Conservation (phyloP, 139 green algal genomes). For the Zygnema cylindricum region DNA sequence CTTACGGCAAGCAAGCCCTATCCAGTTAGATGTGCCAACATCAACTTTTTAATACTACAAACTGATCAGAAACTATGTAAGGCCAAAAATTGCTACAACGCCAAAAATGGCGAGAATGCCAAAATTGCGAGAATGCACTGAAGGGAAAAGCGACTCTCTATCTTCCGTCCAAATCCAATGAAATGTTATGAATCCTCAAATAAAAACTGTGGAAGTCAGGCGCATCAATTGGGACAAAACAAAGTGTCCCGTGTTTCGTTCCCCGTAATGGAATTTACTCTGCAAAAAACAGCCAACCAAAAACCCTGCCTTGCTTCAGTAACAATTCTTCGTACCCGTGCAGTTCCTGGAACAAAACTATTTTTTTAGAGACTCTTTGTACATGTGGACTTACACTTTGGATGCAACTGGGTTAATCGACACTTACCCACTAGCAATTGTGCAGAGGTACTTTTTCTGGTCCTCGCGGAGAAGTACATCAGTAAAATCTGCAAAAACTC, state of each 20-base stretch:
- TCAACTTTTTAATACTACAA: too few relatives aligned
- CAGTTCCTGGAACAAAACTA: not conserved
- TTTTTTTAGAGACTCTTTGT: not conserved
- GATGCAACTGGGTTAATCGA: not conserved
- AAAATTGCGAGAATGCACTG: too few relatives aligned
- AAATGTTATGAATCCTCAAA: too few relatives aligned
- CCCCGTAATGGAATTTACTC: conserved; percentile 48
- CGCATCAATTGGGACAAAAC: conserved; percentile 34
- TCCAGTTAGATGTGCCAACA: too few relatives aligned
- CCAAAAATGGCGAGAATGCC: too few relatives aligned
- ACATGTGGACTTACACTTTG: not conserved
- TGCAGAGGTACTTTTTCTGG: conserved; percentile 49
- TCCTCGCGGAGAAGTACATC: conserved; percentile 55
- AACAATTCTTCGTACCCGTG: not conserved
- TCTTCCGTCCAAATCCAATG: too few relatives aligned
- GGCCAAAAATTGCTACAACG: too few relatives aligned
- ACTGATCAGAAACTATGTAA: too few relatives aligned
- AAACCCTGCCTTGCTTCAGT: not conserved
- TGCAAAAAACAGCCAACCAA: conserved; percentile 5
- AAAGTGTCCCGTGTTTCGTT: conserved; percentile 55
- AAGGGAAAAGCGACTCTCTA: too few relatives aligned
- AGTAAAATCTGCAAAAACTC: conserved; percentile 56
- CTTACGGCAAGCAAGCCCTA: too few relatives aligned
- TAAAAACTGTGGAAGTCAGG: too few relatives aligned
- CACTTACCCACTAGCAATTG: conserved; percentile 48